Evolutionary conservation across 805 yeast genomes (phyloP).

Genomic region (Clavispora asparagi): DNA sequence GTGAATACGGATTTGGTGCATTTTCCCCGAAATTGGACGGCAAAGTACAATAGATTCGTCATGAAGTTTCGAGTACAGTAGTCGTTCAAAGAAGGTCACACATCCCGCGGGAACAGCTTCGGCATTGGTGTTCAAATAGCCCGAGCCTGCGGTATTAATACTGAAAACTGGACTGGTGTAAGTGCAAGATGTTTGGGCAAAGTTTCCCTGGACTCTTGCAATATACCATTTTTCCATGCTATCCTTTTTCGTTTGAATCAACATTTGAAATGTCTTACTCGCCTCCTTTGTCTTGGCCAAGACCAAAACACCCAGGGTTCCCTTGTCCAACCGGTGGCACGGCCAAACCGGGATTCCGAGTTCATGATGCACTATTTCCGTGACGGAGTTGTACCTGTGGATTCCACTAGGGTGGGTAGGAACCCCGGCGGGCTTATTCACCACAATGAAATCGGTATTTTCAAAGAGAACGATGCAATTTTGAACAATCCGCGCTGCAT

Average conservation of each 20-base stretch:
- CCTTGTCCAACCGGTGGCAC: conserved; percentile 46
- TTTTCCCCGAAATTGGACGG: conserved; percentile 47
- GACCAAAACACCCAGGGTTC: conserved; percentile 47
- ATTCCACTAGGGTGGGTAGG: conserved; percentile 52
- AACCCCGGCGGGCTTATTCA: conserved; percentile 48
- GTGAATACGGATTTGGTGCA: conserved; percentile 56
- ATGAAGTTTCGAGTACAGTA: conserved; percentile 22
- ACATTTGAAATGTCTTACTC: conserved; percentile 26
- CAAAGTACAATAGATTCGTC: conserved; percentile 44
- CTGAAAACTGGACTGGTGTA: conserved; percentile 38
- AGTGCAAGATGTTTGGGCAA: conserved; percentile 25
- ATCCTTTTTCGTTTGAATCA: conserved; percentile 25
- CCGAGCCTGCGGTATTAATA: conserved; percentile 28
- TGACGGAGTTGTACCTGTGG: conserved; percentile 38
- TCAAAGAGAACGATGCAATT: conserved; percentile 26
- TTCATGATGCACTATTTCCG: conserved; percentile 37
- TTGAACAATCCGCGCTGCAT: background rate
- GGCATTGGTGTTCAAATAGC: conserved; percentile 24
- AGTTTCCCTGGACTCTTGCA: conserved; percentile 40
- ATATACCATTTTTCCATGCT: conserved; percentile 37
- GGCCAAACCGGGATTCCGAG: conserved; percentile 30
- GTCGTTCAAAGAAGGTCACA: conserved; percentile 26
- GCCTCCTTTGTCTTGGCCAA: conserved; percentile 33
- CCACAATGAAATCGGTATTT: conserved; percentile 35
- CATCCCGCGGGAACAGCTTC: conserved; percentile 23